Evolutionary conservation across 495 filamentous ascomycete genomes (phyloP).

Genomic region (Lophiostoma macrostomum): DNA sequence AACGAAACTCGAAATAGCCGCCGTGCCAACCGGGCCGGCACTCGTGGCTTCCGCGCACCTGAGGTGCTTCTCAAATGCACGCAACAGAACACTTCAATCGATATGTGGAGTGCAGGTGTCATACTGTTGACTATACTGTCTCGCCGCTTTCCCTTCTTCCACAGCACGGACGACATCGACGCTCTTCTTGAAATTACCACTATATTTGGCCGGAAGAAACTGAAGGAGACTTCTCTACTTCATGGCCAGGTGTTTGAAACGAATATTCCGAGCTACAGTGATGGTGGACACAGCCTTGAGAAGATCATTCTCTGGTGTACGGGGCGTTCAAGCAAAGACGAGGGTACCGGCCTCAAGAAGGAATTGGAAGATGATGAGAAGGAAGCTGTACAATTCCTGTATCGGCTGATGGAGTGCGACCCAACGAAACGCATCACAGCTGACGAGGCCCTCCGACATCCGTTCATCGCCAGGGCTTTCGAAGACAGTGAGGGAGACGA

Average conservation of each 20-base stretch:
- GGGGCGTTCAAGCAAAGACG: conserved; percentile 54
- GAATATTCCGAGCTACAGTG: conserved; percentile 83
- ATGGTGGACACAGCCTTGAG: conserved; percentile 78
- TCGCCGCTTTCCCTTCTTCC: conserved; percentile 94
- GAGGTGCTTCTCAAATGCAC: conserved; percentile 98
- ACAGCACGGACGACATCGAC: conserved; percentile 92
- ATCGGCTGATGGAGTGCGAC: conserved; percentile 69
- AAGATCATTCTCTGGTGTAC: conserved; percentile 90
- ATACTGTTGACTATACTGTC: conserved; percentile 89
- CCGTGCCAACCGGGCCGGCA: conserved; percentile 93
- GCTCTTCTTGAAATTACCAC: conserved; percentile 95
- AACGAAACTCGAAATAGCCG: conserved; percentile 82
- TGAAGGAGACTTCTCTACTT: conserved; percentile 75
- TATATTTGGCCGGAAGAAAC: conserved; percentile 81
- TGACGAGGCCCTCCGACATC: conserved; percentile 66
- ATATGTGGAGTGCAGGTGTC: conserved; percentile 95
- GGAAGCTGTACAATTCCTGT: conserved; percentile 63
- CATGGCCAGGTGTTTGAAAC: conserved; percentile 89
- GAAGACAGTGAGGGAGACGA: conserved; percentile 30
- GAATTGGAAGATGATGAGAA: conserved; percentile 58
- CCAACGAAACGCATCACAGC: conserved; percentile 69
- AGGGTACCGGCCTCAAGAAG: conserved; percentile 39
- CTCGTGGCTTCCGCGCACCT: conserved; percentile 89
- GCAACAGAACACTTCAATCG: conserved; percentile 82
- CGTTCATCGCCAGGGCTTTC: conserved; percentile 51